Evolutionary conservation across 2,329 filamentous ascomycete species (phyloP), one percentile per base, ranked within the genome.

Genomic region (Epichloe gansuensis): DNA sequence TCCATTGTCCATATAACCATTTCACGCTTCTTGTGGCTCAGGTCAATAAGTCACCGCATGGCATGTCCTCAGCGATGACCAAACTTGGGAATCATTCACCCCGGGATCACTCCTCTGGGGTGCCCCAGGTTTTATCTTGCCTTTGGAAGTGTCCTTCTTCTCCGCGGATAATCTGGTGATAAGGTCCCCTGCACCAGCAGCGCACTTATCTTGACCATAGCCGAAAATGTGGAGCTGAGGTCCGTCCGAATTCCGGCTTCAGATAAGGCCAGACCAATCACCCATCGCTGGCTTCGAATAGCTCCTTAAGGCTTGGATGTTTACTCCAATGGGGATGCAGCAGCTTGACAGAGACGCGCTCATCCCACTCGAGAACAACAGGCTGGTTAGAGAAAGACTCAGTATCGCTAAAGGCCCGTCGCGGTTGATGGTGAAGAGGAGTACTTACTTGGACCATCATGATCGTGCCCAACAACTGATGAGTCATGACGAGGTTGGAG

Each of bases 241-340:
- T 25, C 13, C 28, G 25, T 48, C 43, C 43, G 17, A 35, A 34
- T 37, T 38, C 8, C 5, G 41, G 37, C 25, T 46, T 38, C 13
- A 48, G 52, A 54, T 54, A 50, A 54, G 48, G 39, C 12, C 48
- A 38, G 44, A 44, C 52, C 47, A 53, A 50, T 47, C 42, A 52
- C 23, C 35, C 35, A 50, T 42, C 9, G 17, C 25, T 21, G 51
- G 51, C 23, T 45, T 49, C n/a, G 12, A n/a, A 49, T n/a, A 9
- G 23, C 39, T 21, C 46, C 39, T 49, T 15, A 5, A 25, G 28
- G 31, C 41, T 39, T 31, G 31, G 38, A 28, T 37, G 15, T 13
- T 13, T 39, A 23, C 23, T 17, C 46, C 41, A 44, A 45, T 42
- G 23, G 34, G 34, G 17, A 44, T n/a, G 31, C 25, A 45, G 15